Evolutionary conservation across 257 asterid genomes (phyloP).

Genomic region (Solanum chmielewskii): DNA sequence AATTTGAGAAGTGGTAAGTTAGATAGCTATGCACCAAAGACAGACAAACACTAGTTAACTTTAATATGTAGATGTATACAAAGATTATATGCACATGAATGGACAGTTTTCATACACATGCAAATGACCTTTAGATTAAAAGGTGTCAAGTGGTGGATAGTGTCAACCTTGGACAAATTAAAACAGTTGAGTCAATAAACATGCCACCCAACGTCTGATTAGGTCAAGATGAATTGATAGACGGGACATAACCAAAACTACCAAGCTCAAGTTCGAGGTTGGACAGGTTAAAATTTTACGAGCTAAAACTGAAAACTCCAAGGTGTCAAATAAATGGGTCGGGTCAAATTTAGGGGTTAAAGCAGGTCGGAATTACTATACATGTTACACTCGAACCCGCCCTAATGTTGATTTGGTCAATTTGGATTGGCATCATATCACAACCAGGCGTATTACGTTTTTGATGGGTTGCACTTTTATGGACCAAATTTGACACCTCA

Average conservation of each 20-base stretch:
- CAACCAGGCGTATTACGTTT: not conserved
- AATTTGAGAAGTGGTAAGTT: not conserved
- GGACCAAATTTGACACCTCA: not conserved
- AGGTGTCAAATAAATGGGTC: not conserved
- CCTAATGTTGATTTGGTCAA: not conserved
- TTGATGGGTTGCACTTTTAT: not conserved
- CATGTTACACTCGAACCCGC: not conserved
- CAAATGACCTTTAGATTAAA: not conserved
- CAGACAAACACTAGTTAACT: not conserved
- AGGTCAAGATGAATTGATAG: not conserved
- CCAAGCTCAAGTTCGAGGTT: not conserved
- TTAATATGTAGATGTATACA: not conserved
- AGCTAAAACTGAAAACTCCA: not conserved
- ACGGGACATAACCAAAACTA: not conserved
- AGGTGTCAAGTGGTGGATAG: not conserved
- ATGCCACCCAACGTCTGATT: not conserved
- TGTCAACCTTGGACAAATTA: not conserved
- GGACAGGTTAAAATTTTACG: not conserved
- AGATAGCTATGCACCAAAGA: not conserved
- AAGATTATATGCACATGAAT: not conserved
- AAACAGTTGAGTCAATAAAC: not conserved
- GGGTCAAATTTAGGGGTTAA: not conserved
- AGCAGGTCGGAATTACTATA: not conserved
- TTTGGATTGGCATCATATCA: not conserved
- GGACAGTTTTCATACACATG: not conserved